A percentile compares a stretch with the other conserved stretches of the same genome.
Conservation (phyloP, 2,329 filamentous ascomycete genomes). For the Ceratocystiopsis brevicomis region DNA sequence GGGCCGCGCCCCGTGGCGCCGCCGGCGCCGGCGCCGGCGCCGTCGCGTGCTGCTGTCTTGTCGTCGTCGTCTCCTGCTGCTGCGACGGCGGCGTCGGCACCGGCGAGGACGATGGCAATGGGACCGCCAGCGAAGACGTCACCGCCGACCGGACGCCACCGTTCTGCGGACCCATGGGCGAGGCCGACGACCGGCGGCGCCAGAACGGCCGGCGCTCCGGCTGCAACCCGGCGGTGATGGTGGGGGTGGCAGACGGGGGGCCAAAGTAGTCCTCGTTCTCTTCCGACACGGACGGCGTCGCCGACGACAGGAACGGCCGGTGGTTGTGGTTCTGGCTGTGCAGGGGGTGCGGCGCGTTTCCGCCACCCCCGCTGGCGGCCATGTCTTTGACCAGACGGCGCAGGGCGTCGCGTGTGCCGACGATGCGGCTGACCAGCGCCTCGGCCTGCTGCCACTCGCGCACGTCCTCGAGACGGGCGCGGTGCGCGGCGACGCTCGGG, state of each 20-base stretch:
- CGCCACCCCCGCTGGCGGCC: conserved; percentile 33
- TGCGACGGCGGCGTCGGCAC: neutral
- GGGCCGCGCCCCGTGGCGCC: conserved; percentile 14
- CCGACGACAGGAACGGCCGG: conserved; percentile 21
- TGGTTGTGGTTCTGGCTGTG: conserved; percentile 15
- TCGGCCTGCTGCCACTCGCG: conserved; percentile 79
- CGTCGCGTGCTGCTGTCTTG: conserved; percentile 5
- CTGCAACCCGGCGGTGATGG: conserved; percentile 10
- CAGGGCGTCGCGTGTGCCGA: conserved; percentile 75
- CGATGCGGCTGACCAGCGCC: conserved; percentile 64
- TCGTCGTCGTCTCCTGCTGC: neutral
- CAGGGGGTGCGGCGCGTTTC: conserved; percentile 2
- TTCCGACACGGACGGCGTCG: conserved; percentile 23
- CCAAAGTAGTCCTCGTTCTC: conserved; percentile 33
- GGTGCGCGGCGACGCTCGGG: conserved; percentile 11
- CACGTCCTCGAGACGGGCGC: conserved; percentile 39
- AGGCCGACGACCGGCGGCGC: conserved; percentile 63
- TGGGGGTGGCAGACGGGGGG: too few relatives aligned
- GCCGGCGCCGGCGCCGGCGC: too few relatives aligned
- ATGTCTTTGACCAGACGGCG: conserved; percentile 74
- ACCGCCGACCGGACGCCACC: conserved; percentile 17
- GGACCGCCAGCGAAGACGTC: conserved; percentile 22
- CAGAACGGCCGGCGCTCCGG: conserved; percentile 62
- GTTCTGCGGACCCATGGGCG: conserved; percentile 22
- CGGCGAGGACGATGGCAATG: conserved; percentile 16